These are phyloP conservation scores for Amniculicola lignicola DNA, from an alignment of 495 filamentous ascomycete species.

Conservation along the genomic window DNA sequence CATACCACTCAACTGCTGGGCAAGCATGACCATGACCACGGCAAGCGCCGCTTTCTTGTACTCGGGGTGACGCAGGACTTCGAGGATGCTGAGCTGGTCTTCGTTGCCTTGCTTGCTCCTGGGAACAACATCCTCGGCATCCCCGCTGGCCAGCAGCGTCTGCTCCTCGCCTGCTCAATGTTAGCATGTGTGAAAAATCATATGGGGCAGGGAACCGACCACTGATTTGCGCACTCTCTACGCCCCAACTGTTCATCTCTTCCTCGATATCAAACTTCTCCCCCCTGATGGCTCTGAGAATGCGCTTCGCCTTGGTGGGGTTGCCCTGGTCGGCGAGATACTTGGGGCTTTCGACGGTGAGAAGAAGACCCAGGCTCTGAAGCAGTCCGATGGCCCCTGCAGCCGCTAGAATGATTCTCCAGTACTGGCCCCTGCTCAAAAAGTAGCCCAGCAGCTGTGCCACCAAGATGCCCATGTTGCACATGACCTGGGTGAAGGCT, in stretches of 20 bases:
- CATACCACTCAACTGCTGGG: constrained; percentile 69
- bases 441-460: constrained; percentile 85
- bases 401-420: constrained; percentile 76
- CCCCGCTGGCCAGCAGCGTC: constrained; percentile 37
- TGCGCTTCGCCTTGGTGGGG: constrained; percentile 56
- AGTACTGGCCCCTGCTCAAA: constrained; percentile 69
- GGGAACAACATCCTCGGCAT: constrained; percentile 11
- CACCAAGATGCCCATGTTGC: constrained; percentile 86
- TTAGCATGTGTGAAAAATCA: constrained; percentile 9
- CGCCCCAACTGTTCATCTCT: constrained; percentile 61
- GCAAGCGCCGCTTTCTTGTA: constrained; percentile 77
- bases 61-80: constrained; percentile 59
- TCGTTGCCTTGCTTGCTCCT: constrained; percentile 41
- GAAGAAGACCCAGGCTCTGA: constrained; percentile 63
- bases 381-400: constrained; percentile 65
- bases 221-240: constrained; percentile 26
- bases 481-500: constrained; percentile 86
- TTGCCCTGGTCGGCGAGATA: constrained; percentile 75
- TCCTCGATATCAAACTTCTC: constrained; percentile 64
- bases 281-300: constrained; percentile 73
- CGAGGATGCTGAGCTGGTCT: constrained; percentile 60
- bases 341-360: constrained; percentile 79
- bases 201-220: constrained; percentile 19
- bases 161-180: constrained; percentile 39
- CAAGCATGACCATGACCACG: constrained; percentile 85